Base-by-base conservation (phyloP, 805 yeast genomes). In the Helenozyma rhizophorensis region DNA sequence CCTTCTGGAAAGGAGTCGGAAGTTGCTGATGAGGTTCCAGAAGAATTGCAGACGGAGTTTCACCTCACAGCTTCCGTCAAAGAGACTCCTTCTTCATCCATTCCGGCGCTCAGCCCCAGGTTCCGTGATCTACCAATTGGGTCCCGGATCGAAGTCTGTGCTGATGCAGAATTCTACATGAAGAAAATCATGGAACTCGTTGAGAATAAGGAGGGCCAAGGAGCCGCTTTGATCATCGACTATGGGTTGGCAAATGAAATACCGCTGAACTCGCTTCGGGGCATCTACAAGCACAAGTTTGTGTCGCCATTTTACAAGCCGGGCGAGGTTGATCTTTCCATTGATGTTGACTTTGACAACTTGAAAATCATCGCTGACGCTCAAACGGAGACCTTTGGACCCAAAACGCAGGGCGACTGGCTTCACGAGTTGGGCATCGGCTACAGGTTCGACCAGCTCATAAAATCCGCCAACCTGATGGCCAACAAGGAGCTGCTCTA, bases 331-430 rank as follows among this genome's bases (percentile, higher is more conserved):
- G 95, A 86, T 59, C 62, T 86, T 19, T 83, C 94, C 0, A 80
- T 82, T 0, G 94, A 86, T 51, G 95, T 86, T 9, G 95, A 86
- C 54, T 86, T 86, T 52, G 70, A 66, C 18, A 80, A 81, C 15
- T 55, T 86, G 32, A 59, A 25, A 28, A 35, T 30, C 36, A 42
- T 26, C 29, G 50, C 42, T 14, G 36, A 43, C 39, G 21, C 48
- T 48, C 9, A 48, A 8, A 46, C 34, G 30, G 45, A 15, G 50
- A 65, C 32, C 39, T 65, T 62, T 38, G 89, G 86, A 0, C 83
- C 87, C 1, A 71, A 68, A 1, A 78, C 78, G 25, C 95, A 86
- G 51, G 90, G 87, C 6, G 85, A 81, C 50, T 86, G 87, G 79
- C 65, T 86, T 14, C 81, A 82, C 45, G 69, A 71, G 23, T 61